Base-by-base conservation (phyloP, 148 eudicot species). In the Pouteria glomerata region DNA sequence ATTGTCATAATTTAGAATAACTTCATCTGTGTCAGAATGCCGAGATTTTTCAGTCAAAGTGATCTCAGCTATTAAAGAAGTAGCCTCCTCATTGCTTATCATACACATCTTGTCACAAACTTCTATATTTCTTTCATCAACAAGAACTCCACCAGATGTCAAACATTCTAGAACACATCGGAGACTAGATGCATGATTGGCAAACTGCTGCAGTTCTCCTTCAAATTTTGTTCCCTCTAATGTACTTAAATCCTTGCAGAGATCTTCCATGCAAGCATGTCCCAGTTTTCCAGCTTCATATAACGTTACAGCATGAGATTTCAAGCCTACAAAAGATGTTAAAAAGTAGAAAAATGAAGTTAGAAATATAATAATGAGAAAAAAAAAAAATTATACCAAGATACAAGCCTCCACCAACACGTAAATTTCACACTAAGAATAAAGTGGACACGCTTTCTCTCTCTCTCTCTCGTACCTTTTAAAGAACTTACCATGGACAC, bases 281-380 rank as follows among this genome's bases (percentile, higher is more conserved):
- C 93, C 97, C 67, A 95, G 85, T 83, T 95, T 95, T 39, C 97
- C 98, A 8, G 98, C 98, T 87, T 95, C 98, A 67, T 95, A 95
- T 68, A 95, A 75, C 47, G 97, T 95, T 23, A 95, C 98, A 70
- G 98, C 97, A 84, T 95, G 98, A 66, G 96, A 89, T 78, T 95
- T 91, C 73, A 95, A 77, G 72, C 98, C 98, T 95, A 93, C 57
- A 71, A 76, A 52, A 70, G 48, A 74, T 68, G 82, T 19, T 29
- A 12, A 73, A 29, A 64, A 66, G 35, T 14, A 57, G 34, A 37
- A 69, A 56, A 33, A 24, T 14, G 51, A 70, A 72, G 6, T 35
- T 11, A 59, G 29, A 42, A 27, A 44, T 21, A 19, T 19, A 45
- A 65, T 13, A 30, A 55, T 62, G 44, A 63, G 44, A 48, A 70